Evolutionary conservation across 805 yeast species (phyloP), one percentile per base, ranked within the genome.

Genomic region (Pichia ethanolica): DNA sequence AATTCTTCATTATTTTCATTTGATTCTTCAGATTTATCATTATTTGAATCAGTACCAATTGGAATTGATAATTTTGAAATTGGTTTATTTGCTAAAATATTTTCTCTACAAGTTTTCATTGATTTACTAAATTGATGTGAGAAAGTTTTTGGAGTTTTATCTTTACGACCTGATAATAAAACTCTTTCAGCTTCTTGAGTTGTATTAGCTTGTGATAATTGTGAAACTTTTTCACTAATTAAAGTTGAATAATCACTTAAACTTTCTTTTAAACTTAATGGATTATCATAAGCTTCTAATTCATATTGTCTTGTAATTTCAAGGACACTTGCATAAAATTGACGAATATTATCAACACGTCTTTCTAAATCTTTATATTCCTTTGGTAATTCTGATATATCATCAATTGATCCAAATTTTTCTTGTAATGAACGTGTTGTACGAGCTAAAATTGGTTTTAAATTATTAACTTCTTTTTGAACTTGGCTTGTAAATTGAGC

Each of bases 211-310:
- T 72, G 78, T 52, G 81, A 78, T 58, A 82, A 73, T 47, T 81
- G 83, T 46, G 71, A 71, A 54, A 81, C 75, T 62, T 79, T 82
- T 59, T 69, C 77, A 39, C 74, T 71, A 43, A 82, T 63, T 5
- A 80, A 67, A 56, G 78, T 77, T 36, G 83, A 79, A 60, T 83
- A 79, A 56, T 84, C 83, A 44, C 71, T 70, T 27, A 80, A 71
- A 42, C 86, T 79, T 57, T 86, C 91, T 53, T 76, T 75, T 54
- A 86, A 66, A 63, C 83, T 83, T 47, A 93, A 91, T 28, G 95
- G 95, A 59, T 84, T 86, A 63, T 86, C 95, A 63, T 86, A 86
- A 44, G 86, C 78, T 57, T 83, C 85, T 53, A 83, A 79, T 59
- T 78, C 88, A 61, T 79, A 86, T 39, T 89, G 86, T 45, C 71